Evolutionary conservation across 2,329 filamentous ascomycete genomes (phyloP).

Genomic region (Chalaropsis thielavioides): DNA sequence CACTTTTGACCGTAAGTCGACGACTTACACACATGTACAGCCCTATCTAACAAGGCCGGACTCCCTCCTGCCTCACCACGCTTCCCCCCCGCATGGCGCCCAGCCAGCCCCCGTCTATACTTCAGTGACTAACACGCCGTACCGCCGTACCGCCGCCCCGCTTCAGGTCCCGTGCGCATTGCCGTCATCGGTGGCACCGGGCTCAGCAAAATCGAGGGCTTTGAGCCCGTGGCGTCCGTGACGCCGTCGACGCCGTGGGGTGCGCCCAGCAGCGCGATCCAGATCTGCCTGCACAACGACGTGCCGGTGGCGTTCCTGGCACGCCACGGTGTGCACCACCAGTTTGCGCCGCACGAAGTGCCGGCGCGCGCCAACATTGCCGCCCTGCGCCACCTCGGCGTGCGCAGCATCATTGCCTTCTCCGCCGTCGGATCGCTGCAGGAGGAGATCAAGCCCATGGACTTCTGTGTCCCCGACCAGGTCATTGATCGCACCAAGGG

Average conservation of each 20-base stretch:
- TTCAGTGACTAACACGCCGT: conserved; percentile 10
- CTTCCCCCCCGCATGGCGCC: not conserved
- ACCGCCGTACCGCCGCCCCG: no score
- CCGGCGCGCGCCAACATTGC: conserved; percentile 90
- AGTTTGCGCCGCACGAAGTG: conserved; percentile 89
- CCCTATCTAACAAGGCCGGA: not conserved
- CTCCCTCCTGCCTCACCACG: not conserved
- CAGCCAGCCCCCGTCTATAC: no score
- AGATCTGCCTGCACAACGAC: conserved; percentile 75
- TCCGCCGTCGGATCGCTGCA: conserved; percentile 84
- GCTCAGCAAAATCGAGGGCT: conserved; percentile 72
- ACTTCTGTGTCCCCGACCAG: conserved; percentile 94
- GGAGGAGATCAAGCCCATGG: conserved; percentile 85
- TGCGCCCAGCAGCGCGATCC: conserved; percentile 56
- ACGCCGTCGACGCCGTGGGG: conserved; percentile 81
- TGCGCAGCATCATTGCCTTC: conserved; percentile 85
- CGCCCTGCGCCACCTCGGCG: conserved; percentile 81
- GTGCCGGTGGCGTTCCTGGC: conserved; percentile 83
- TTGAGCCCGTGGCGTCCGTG: conserved; percentile 68
- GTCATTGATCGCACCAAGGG: conserved; percentile 97
- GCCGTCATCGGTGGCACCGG: conserved; percentile 90
- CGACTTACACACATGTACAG: not conserved
- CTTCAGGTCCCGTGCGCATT: conserved; percentile 57
- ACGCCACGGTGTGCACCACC: conserved; percentile 78
- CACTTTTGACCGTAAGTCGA: conserved; percentile 41